phyloP scores from a whole-genome alignment of 495 filamentous ascomycete species.

The Hyaloscypha bicolor region DNA sequence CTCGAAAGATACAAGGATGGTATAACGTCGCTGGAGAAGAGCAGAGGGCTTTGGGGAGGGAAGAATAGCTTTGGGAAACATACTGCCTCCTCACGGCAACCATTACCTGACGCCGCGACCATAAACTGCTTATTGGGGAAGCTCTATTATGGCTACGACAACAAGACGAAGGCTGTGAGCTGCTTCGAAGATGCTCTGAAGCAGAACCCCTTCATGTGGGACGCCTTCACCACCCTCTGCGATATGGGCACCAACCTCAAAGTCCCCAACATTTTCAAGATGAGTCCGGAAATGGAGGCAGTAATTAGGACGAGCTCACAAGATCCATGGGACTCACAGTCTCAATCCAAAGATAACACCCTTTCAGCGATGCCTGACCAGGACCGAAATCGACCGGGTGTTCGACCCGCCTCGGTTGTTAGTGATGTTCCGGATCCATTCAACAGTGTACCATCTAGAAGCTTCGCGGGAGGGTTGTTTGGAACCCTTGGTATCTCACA shows the following conservation, averaged over 20 bases:
- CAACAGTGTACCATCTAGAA: constrained; percentile 30
- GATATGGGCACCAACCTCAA: constrained; percentile 72
- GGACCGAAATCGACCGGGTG: constrained; percentile 26
- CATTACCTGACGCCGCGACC: constrained; percentile 82
- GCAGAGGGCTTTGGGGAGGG: constrained; percentile 67
- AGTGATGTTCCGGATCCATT: constrained; percentile 36
- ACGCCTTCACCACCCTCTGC: constrained; percentile 82
- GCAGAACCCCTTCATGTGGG: constrained; percentile 96
- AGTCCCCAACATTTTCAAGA: constrained; percentile 82
- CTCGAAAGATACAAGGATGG: constrained; percentile 80
- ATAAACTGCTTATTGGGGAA: constrained; percentile 82
- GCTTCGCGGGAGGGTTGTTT: constrained; percentile 37
- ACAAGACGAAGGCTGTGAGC: constrained; percentile 77
- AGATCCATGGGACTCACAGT: constrained; percentile 22
- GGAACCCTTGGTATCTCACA: constrained; percentile 58
- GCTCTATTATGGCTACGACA: constrained; percentile 78
- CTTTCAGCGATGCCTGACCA: constrained; percentile 24
- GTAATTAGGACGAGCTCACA: constrained; percentile 35
- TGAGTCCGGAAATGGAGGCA: constrained; percentile 63
- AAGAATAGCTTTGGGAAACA: constrained; percentile 73
- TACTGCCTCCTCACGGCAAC: constrained; percentile 70
- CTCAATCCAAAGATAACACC: constrained; percentile 15
- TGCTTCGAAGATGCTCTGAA: constrained; percentile 88
- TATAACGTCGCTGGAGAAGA: constrained; percentile 75
- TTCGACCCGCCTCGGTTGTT: constrained; percentile 24